Evolutionary conservation across 148 eudicot genomes (phyloP).

Genomic region (Limonium bicolor): DNA sequence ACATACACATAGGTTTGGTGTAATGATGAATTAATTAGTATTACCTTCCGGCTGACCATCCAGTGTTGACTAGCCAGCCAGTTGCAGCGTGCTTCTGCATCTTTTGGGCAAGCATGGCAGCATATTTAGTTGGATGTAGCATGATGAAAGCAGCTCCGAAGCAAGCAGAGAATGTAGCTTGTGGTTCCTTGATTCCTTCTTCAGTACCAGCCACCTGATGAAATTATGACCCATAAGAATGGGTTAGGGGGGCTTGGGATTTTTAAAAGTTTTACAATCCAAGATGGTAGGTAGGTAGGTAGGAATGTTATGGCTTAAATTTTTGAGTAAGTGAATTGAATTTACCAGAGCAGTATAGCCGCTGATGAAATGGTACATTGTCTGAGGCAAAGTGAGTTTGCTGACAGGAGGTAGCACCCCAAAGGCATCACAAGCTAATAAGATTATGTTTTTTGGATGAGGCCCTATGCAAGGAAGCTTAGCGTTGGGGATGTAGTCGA

Average conservation of each 20-base stretch:
- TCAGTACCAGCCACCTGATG: slow-evolving; percentile 66
- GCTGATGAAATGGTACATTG: slow-evolving; percentile 89
- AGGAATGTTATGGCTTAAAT: background rate
- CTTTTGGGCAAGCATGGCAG: slow-evolving; percentile 64
- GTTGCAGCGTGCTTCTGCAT: slow-evolving; percentile 66
- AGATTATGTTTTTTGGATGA: slow-evolving; percentile 59
- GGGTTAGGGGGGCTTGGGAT: too few species aligned
- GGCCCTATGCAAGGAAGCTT: slow-evolving; percentile 78
- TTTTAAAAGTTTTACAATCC: too few species aligned
- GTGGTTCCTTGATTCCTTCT: slow-evolving; percentile 60
- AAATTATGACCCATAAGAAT: background rate
- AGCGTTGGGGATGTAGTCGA: slow-evolving; percentile 72
- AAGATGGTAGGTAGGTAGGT: background rate
- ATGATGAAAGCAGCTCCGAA: slow-evolving; percentile 74
- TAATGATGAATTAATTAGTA: too few species aligned
- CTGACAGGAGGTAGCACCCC: slow-evolving; percentile 89
- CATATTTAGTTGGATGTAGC: slow-evolving; percentile 68
- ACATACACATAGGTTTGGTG: too few species aligned
- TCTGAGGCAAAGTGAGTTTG: slow-evolving; percentile 66
- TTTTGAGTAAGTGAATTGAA: background rate
- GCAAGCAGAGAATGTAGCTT: slow-evolving; percentile 67
- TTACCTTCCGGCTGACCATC: slow-evolving; percentile 77
- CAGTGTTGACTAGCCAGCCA: slow-evolving; percentile 74
- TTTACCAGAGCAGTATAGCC: slow-evolving; percentile 71
- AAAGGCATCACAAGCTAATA: slow-evolving; percentile 65